Evolutionary conservation across 805 yeast species (phyloP), one percentile per base, ranked within the genome.

Genomic region (Candida khao-thaluensis): DNA sequence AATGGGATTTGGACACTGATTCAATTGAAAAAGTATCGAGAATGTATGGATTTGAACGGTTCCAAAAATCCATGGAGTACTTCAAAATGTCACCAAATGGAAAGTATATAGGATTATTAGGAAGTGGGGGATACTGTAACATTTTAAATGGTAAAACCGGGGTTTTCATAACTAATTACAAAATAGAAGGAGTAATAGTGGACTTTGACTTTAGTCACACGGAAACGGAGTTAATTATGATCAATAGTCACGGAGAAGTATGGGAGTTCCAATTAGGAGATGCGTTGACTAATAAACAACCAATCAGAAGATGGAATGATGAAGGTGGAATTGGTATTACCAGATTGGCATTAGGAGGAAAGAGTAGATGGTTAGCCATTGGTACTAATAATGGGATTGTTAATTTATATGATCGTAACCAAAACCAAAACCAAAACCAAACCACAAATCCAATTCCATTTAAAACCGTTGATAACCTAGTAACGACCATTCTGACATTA

Each of bases 321-420:
- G 83, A 80, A 32, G 81, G 90, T 14, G 95, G 95, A 20, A 72
- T 85, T 22, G 95, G 95, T 16, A 78, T 88, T 38, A 89, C 98
- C 1, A 76, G 73, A 43, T 64, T 93, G 17, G 81, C 79, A 37
- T 62, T 86, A 16, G 95, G 95, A 10, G 89, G 89, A 3, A 69
- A 71, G 31, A 81, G 82, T 56, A 76, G 87, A 48, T 91, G 87
- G 86, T 62, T 86, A 41, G 99, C 99, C 0, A 69, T 93, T 41
- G 99, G 99, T 25, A 77, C 84, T 54, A 79, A 79, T 48, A 82
- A 85, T 52, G 99, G 99, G 48, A 78, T 88, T 45, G 99, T 93
- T 11, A 86, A 82, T 50, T 67, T 93, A 12, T 93, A 91, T 56
- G 95, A 89, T 57, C 71, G 83, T 23, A 42, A 40, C n/a, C n/a